These are phyloP conservation scores for Termitomyces sp. DNA, from an alignment of 768 basidiomycete species.

Conservation along the genomic window DNA sequence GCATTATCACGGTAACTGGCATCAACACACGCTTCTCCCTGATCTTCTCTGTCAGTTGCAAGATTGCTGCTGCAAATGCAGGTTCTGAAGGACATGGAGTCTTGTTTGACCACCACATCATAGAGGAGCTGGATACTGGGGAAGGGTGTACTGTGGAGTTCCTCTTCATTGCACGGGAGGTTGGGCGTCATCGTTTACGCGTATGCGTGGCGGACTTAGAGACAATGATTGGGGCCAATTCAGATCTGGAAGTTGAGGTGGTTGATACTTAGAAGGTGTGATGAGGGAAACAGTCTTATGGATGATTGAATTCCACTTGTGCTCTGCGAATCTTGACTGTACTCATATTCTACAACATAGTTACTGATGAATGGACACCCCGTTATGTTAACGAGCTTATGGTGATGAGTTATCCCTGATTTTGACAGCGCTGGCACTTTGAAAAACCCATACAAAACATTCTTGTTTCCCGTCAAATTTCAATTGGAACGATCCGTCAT, in stretches of 20 bases:
- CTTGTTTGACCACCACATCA: not conserved
- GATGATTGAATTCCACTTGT: no score
- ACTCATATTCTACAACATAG: no score
- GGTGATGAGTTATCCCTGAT: no score
- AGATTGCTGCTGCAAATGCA: not conserved
- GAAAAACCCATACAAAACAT: no score
- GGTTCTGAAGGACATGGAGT: not conserved
- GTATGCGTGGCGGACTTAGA: not conserved
- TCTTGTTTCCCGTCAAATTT: no score
- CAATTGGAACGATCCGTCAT: no score
- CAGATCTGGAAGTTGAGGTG: not conserved
- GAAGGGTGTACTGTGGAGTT: not conserved
- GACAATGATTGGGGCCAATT: not conserved
- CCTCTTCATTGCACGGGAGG: not conserved
- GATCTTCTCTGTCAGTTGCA: not conserved
- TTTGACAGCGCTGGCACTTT: no score
- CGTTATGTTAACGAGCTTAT: no score
- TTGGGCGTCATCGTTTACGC: not conserved
- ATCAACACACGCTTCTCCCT: not conserved
- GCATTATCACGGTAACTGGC: not conserved
- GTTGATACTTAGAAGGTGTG: no score
- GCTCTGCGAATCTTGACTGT: no score
- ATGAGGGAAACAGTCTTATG: no score
- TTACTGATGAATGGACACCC: no score
- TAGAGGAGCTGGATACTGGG: not conserved